Evolutionary conservation across 257 asterid species (phyloP).

Genomic region (Nicotiana benthamiana): DNA sequence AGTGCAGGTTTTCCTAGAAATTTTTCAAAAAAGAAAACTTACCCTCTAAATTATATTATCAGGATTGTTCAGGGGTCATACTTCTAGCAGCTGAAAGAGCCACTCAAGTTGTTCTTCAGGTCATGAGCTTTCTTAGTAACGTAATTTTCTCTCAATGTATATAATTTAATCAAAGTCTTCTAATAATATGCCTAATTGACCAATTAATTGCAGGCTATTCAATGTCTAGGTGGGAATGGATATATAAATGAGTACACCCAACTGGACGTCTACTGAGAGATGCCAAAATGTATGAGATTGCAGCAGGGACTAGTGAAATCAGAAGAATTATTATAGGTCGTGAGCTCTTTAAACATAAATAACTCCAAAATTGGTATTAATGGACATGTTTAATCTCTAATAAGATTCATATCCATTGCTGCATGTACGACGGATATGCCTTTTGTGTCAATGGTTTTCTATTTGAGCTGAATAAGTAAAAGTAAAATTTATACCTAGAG

Average conservation of each 20-base stretch:
- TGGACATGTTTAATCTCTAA: not conserved
- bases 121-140: not conserved
- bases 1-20: too few relatives aligned
- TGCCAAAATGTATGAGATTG: slow-evolving; percentile 89
- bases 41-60: not conserved
- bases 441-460: too few relatives aligned
- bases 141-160: not conserved
- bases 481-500: too few relatives aligned
- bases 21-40: too few relatives aligned
- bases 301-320: slow-evolving; percentile 96
- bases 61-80: slow-evolving; percentile 97
- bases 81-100: slow-evolving; percentile 91
- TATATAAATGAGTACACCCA: slow-evolving; percentile 83
- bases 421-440: too few relatives aligned
- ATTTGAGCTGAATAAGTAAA: too few relatives aligned
- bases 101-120: slow-evolving; percentile 99
- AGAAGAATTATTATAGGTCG: slow-evolving; percentile 85
- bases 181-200: not conserved
- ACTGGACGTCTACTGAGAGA: slow-evolving; percentile 92
- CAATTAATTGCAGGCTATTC: slow-evolving; percentile 72
- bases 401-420: not conserved
- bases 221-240: slow-evolving; percentile 94
- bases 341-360: slow-evolving; percentile 61
- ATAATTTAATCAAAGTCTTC: not conserved
- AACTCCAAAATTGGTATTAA: not conserved